phyloP scores from a whole-genome alignment of 371 early-diverging fungal genomes.

The Saksenaea vasiformis region DNA sequence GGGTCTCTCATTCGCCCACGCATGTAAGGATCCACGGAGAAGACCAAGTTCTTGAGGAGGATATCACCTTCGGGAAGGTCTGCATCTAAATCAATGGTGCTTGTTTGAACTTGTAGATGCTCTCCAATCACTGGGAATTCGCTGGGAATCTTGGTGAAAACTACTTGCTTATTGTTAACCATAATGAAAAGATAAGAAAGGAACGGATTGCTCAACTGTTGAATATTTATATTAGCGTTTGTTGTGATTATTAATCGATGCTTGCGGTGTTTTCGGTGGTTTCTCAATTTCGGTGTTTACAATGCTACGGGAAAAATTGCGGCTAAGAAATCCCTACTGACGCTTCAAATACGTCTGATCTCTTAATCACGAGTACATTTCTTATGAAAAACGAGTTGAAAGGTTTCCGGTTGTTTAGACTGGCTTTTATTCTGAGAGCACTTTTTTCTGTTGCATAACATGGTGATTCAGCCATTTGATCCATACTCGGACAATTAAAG shows the following conservation, averaged over 20 bases:
- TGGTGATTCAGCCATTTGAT: too few species aligned
- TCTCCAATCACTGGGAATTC: conserved; percentile 43
- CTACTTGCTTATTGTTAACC: conserved; percentile 25
- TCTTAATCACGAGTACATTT: too few species aligned
- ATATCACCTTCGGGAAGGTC: conserved; percentile 54
- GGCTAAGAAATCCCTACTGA: too few species aligned
- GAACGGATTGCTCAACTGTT: background rate
- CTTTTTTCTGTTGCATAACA: too few species aligned
- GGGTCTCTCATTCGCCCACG: conserved; percentile 65
- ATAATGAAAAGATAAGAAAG: background rate
- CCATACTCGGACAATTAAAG: too few species aligned
- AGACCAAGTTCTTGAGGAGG: conserved; percentile 43
- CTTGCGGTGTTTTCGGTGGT: too few species aligned
- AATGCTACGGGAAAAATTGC: too few species aligned
- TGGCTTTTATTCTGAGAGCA: too few species aligned
- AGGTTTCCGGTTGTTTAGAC: too few species aligned
- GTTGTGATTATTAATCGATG: background rate
- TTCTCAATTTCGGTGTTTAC: too few species aligned
- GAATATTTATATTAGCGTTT: background rate
- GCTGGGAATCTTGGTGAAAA: conserved; percentile 44
- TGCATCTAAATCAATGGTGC: conserved; percentile 43
- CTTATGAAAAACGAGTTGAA: too few species aligned
- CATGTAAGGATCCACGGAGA: conserved; percentile 52
- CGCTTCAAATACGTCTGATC: too few species aligned
- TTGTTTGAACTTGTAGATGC: conserved; percentile 46